A percentile compares a stretch with the other conserved stretches of the same genome.
Conservation (phyloP, 345 rosid species). For the Crucihimalaya himalaica region DNA sequence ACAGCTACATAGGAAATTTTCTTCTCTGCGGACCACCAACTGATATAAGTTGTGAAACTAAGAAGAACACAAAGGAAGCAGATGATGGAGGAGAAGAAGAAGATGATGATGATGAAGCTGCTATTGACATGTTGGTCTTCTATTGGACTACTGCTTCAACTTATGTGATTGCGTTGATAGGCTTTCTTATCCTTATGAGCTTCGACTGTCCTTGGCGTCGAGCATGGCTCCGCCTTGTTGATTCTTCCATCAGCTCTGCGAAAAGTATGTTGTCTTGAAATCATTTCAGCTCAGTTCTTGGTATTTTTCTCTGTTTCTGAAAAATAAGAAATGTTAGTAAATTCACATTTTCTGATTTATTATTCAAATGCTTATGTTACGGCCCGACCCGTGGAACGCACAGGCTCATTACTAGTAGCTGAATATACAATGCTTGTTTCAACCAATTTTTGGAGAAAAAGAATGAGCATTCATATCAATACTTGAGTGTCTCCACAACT, state of each 20-base stretch:
- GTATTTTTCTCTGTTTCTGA: too few species aligned
- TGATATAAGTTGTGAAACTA: neutral
- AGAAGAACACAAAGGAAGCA: neutral
- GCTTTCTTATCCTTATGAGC: neutral
- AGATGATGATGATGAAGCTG: neutral
- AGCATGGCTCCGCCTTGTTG: neutral
- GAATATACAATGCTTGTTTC: too few species aligned
- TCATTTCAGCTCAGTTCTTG: neutral
- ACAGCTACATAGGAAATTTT: neutral
- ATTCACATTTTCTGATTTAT: too few species aligned
- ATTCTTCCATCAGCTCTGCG: neutral
- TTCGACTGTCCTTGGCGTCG: neutral
- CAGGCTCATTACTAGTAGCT: too few species aligned
- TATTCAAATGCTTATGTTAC: too few species aligned
- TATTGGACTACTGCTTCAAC: neutral
- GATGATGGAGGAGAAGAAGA: neutral
- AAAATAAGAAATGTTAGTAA: too few species aligned
- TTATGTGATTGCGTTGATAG: neutral
- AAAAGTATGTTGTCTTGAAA: neutral
- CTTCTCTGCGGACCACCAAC: neutral
- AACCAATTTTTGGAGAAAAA: too few species aligned
- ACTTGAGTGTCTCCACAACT: too few species aligned
- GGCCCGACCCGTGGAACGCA: too few species aligned
- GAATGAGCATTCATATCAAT: too few species aligned
- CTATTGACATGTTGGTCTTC: neutral